Conservation (phyloP, 2,329 filamentous ascomycete genomes). For the Exophiala sp. region DNA sequence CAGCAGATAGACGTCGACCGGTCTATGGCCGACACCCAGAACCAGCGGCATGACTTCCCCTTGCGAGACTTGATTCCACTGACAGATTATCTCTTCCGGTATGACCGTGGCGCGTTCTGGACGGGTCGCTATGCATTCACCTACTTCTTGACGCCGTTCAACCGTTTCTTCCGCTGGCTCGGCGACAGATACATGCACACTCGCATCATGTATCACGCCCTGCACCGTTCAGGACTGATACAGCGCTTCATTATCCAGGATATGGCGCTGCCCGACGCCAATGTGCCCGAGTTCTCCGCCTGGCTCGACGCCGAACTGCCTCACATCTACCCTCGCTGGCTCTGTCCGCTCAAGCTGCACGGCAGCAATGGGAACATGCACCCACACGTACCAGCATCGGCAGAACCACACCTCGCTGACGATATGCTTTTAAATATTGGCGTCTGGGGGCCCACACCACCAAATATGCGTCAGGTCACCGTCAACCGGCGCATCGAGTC, state of each 20-base stretch:
- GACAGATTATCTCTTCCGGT: conserved; percentile 38
- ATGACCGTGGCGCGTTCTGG: conserved; percentile 63
- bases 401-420: not conserved
- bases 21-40: not conserved
- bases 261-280: conserved; percentile 52
- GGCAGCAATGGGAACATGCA: conserved; percentile 15
- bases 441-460: conserved; percentile 74
- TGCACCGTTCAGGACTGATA: conserved; percentile 54
- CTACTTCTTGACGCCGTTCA: conserved; percentile 59
- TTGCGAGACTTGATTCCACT: conserved; percentile 31
- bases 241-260: conserved; percentile 58
- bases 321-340: conserved; percentile 52
- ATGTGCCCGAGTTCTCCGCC: conserved; percentile 48
- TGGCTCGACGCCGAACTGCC: conserved; percentile 43
- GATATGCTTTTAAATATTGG: conserved; percentile 49
- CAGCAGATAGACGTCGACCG: not conserved
- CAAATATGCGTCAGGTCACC: conserved; percentile 54
- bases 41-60: not conserved
- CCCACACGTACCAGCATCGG: conserved; percentile 11
- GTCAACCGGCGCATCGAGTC: conserved; percentile 66
- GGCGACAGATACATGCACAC: conserved; percentile 59
- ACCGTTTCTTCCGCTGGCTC: conserved; percentile 51
- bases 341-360: conserved; percentile 45
- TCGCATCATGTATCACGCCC: conserved; percentile 55
- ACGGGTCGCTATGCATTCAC: conserved; percentile 55